phyloP scores from a whole-genome alignment of 2,329 filamentous ascomycete genomes.

The Chrysoporthe puriensis region DNA sequence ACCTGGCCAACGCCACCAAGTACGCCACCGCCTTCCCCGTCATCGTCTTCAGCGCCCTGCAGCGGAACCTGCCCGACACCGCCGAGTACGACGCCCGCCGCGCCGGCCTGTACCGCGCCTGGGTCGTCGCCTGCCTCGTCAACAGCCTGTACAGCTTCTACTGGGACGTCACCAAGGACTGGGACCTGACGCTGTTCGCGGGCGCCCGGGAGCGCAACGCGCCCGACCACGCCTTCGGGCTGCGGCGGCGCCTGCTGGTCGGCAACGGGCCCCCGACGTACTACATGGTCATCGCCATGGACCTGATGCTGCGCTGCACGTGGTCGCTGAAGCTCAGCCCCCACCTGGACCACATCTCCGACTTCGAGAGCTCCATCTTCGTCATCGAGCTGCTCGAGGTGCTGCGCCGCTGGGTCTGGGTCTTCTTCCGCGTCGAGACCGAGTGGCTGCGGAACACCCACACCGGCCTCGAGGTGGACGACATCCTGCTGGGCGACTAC shows the following conservation, averaged over 20 bases:
- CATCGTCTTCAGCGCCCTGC: conserved; percentile 76
- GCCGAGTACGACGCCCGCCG: conserved; percentile 42
- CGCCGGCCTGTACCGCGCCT: conserved; percentile 56
- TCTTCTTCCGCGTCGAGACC: conserved; percentile 92
- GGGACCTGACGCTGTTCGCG: conserved; percentile 87
- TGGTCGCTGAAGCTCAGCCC: conserved; percentile 89
- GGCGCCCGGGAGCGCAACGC: conserved; percentile 58
- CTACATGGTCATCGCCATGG: conserved; percentile 77
- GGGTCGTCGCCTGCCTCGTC: conserved; percentile 73
- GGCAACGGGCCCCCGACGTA: conserved; percentile 70
- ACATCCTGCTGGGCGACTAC: conserved; percentile 76
- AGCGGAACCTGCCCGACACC: conserved; percentile 60
- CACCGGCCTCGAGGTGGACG: conserved; percentile 63
- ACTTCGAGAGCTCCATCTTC: conserved; percentile 88
- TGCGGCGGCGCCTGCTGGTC: conserved; percentile 76
- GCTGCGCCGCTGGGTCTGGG: conserved; percentile 90
- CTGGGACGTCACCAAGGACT: conserved; percentile 96
- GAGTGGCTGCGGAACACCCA: conserved; percentile 75
- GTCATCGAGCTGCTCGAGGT: conserved; percentile 86
- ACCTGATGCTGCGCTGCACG: conserved; percentile 82
- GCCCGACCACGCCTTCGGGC: conserved; percentile 72
- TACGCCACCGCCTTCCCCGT: conserved; percentile 95
- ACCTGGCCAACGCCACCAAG: conserved; percentile 92
- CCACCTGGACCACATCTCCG: conserved; percentile 80
- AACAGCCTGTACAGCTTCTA: conserved; percentile 97